Percentiles rank a stretch among this genome's conserved stretches.
phyloP scores from a whole-genome alignment of 805 yeast genomes.

The Ogataea nonfermentans region DNA sequence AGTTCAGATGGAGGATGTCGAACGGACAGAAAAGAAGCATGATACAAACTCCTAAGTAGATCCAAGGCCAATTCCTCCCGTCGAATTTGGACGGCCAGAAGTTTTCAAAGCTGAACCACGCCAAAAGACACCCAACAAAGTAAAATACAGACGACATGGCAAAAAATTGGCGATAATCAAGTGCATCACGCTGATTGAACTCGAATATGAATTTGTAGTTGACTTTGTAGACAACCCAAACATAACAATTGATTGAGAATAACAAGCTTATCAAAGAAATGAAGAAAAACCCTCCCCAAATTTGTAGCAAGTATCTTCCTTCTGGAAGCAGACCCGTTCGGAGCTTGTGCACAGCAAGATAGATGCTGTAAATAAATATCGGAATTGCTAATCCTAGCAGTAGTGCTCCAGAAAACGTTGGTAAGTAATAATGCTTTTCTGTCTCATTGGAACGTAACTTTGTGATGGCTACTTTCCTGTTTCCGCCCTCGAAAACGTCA shows the following conservation, averaged over 20 bases:
- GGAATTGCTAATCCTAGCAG: slow-evolving; percentile 71
- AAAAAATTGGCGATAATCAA: slow-evolving; percentile 65
- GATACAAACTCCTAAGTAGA: slow-evolving; percentile 57
- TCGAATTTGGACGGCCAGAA: slow-evolving; percentile 61
- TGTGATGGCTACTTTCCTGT: slow-evolving; percentile 69
- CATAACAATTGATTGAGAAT: slow-evolving; percentile 65
- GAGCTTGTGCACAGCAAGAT: slow-evolving; percentile 40
- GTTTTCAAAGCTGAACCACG: slow-evolving; percentile 73
- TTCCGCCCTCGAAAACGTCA: slow-evolving; percentile 63
- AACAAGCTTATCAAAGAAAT: slow-evolving; percentile 57
- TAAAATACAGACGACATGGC: slow-evolving; percentile 61
- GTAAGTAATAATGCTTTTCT: slow-evolving; percentile 40
- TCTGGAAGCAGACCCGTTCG: slow-evolving; percentile 45
- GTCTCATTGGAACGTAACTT: slow-evolving; percentile 53
- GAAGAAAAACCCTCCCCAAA: slow-evolving; percentile 90
- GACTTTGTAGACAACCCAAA: slow-evolving; percentile 73
- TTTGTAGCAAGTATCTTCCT: slow-evolving; percentile 64
- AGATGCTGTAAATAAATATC: slow-evolving; percentile 56
- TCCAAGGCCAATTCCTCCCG: slow-evolving; percentile 77
- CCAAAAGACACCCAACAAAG: slow-evolving; percentile 55
- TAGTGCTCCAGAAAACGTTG: slow-evolving; percentile 63
- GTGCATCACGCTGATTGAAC: slow-evolving; percentile 64
- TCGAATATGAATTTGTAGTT: slow-evolving; percentile 93
- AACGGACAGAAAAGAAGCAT: slow-evolving; percentile 60
- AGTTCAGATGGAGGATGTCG: slow-evolving; percentile 49